Conservation (phyloP, 1,284 basidiomycete species). For the Trichosporon asahii region DNA sequence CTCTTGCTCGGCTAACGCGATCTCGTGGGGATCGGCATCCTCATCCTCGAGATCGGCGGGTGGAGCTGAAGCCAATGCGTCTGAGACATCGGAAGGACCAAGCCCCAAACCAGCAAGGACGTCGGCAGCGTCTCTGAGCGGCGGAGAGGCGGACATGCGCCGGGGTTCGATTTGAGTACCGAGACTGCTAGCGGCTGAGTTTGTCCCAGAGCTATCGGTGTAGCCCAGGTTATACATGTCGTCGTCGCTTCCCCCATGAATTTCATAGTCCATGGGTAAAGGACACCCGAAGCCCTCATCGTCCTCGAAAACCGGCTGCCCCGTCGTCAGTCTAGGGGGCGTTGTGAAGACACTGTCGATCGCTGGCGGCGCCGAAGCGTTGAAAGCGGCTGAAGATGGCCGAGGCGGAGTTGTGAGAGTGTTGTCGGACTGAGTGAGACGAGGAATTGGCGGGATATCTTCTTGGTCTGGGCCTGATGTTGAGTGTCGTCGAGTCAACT, state of each 20-base stretch:
- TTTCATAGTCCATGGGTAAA: conserved; percentile 7
- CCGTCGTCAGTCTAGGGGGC: not conserved
- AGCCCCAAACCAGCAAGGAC: conserved; percentile 17
- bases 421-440: not conserved
- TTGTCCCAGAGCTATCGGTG: not conserved
- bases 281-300: not conserved
- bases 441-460: conserved; percentile 20
- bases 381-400: not conserved
- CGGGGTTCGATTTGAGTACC: not conserved
- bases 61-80: conserved; percentile 12
- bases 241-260: conserved; percentile 2
- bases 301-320: not conserved
- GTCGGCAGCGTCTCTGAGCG: conserved; percentile 13
- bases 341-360: conserved; percentile 1
- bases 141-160: conserved; percentile 11
- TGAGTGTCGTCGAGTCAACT: conserved; percentile 31
- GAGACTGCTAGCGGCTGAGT: conserved; percentile 1
- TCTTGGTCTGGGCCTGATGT: conserved; percentile 40
- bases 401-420: not conserved
- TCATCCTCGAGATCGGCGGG: conserved; percentile 8
- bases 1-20: conserved; percentile 16
- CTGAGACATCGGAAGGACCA: not conserved
- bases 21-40: conserved; percentile 9
- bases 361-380: not conserved
- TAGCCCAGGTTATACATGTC: conserved; percentile 5